These are phyloP conservation scores for Zelopaecilomyces penicillatus DNA, from an alignment of 2,329 filamentous ascomycete species.

Conservation along the genomic window DNA sequence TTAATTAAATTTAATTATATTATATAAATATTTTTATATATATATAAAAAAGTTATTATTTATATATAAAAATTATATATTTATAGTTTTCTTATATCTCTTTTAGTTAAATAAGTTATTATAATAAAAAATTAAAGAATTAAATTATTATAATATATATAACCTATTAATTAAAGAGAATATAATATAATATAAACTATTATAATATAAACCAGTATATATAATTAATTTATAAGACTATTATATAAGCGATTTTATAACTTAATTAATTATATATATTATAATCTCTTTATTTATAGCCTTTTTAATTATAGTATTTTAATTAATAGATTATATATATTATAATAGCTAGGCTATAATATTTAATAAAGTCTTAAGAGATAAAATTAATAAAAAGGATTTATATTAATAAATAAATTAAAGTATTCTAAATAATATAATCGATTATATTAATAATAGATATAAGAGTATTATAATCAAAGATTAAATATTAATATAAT, in stretches of 20 bases:
- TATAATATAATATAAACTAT: no score
- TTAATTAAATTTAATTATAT: background rate
- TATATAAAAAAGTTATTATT: background rate
- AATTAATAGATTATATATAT: background rate
- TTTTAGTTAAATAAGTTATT: background rate
- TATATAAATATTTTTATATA: background rate
- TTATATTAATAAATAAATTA: no score
- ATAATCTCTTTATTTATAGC: background rate
- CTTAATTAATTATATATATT: background rate
- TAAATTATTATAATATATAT: background rate
- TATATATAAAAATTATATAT: background rate
- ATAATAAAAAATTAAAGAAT: background rate
- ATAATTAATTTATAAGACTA: no score
- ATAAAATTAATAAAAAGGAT: no score
- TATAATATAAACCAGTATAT: no score
- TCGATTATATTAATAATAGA: background rate
- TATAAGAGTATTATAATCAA: background rate
- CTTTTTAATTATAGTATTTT: background rate
- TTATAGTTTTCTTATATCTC: background rate
- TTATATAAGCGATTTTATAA: no score
- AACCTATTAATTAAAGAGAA: no score
- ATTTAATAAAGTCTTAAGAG: background rate
- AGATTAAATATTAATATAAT: background rate
- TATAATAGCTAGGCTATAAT: background rate
- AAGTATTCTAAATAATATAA: no score